A percentile compares a stretch with the other conserved stretches of the same genome.
These are phyloP conservation scores for Calonectria fujianensis DNA, from an alignment of 2,329 filamentous ascomycete species.

Conservation along the genomic window DNA sequence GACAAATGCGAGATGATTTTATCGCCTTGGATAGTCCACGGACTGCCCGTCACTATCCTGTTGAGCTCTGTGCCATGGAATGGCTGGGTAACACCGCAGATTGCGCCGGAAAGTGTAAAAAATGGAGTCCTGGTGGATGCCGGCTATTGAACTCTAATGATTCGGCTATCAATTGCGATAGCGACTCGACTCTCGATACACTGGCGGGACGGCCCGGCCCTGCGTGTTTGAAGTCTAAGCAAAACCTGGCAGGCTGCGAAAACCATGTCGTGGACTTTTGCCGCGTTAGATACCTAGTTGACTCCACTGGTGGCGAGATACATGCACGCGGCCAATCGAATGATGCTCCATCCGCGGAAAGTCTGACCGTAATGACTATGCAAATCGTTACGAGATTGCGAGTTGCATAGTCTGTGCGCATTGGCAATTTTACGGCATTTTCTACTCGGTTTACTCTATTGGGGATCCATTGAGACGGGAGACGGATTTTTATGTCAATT, in stretches of 20 bases:
- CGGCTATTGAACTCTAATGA: neutral
- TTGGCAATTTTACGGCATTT: neutral
- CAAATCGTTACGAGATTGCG: neutral
- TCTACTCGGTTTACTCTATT: neutral
- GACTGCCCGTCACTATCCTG: neutral
- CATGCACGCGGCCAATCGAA: neutral
- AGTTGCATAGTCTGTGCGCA: neutral
- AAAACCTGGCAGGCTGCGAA: neutral
- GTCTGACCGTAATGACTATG: neutral
- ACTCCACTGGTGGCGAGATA: neutral
- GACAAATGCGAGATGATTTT: neutral
- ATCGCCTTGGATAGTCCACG: neutral
- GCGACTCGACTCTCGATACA: slow-evolving; percentile 4
- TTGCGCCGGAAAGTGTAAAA: slow-evolving; percentile 1
- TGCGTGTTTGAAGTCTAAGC: slow-evolving; percentile 6
- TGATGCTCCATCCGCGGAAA: neutral
- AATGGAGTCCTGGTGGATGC: neutral
- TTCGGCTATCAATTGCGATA: neutral
- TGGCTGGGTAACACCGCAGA: slow-evolving; percentile 2
- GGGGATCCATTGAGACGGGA: neutral
- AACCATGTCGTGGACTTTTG: no score
- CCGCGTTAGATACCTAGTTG: neutral
- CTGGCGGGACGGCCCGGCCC: slow-evolving; percentile 14
- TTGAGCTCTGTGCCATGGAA: neutral
- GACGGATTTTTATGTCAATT: neutral